These are phyloP conservation scores for Akebia trifoliata DNA, from an alignment of 164 flowering plant genomes.

Conservation along the genomic window DNA sequence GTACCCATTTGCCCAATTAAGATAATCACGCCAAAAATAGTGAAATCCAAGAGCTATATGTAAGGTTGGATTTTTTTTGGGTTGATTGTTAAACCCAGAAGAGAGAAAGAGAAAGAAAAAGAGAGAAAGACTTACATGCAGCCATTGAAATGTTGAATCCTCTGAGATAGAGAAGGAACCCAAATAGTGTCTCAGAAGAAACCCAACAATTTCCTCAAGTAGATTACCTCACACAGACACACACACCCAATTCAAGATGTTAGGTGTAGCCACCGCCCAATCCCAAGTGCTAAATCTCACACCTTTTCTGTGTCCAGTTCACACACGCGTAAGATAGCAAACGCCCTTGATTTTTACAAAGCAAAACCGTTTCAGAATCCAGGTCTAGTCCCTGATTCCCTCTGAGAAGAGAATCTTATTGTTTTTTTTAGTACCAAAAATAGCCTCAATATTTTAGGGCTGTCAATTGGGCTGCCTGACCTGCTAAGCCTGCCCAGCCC, in stretches of 20 bases:
- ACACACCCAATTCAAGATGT: no score
- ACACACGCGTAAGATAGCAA: not conserved
- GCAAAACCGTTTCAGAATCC: no score
- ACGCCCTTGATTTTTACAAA: not conserved
- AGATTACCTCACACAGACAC: no score
- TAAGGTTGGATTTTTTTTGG: not conserved
- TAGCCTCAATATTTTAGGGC: not conserved
- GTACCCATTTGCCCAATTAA: slow-evolving; percentile 2
- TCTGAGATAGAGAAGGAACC: not conserved
- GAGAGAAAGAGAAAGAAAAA: slow-evolving; percentile 3
- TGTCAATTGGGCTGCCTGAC: no score
- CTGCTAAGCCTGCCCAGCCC: no score
- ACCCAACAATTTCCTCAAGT: not conserved
- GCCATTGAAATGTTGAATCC: slow-evolving; percentile 30
- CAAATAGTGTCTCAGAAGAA: not conserved
- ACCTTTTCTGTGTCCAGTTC: not conserved
- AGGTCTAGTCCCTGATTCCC: no score
- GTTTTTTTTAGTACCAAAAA: not conserved
- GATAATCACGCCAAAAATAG: not conserved
- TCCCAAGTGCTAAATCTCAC: not conserved
- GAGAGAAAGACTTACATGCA: slow-evolving; percentile 34
- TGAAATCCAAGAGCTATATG: not conserved
- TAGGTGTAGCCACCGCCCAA: no score
- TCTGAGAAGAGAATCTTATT: not conserved
- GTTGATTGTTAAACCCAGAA: not conserved